Conservation (phyloP, 2,329 filamentous ascomycete species). For the Tolypocladium inflatum region DNA sequence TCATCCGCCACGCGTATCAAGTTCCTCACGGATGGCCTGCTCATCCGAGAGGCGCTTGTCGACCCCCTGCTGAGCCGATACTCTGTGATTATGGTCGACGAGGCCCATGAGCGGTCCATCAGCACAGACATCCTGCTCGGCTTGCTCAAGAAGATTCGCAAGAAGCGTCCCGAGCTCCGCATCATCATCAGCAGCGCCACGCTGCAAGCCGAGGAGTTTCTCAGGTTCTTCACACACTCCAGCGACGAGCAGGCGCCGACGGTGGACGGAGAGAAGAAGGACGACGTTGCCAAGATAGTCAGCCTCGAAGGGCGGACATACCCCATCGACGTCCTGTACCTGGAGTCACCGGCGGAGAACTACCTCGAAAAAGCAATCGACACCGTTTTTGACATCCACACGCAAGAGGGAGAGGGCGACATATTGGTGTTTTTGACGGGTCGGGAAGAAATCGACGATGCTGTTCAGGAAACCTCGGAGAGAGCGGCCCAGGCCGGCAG, state of each 20-base stretch:
- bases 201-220: conserved; percentile 77
- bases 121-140: conserved; percentile 88
- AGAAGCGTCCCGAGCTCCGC: conserved; percentile 68
- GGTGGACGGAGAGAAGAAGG: conserved; percentile 17
- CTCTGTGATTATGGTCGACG: conserved; percentile 94
- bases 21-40: conserved; percentile 86
- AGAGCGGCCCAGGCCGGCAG: conserved; percentile 49
- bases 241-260: conserved; percentile 24
- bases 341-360: conserved; percentile 69
- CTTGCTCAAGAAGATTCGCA: conserved; percentile 81
- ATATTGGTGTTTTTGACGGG: conserved; percentile 89
- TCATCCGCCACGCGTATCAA: conserved; percentile 82
- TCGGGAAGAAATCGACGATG: conserved; percentile 81
- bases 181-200: conserved; percentile 93
- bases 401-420: conserved; percentile 70
- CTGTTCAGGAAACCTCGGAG: conserved; percentile 71
- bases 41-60: conserved; percentile 85
- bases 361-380: conserved; percentile 78
- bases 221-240: conserved; percentile 59
- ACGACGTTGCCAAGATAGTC: conserved; percentile 46
- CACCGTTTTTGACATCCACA: conserved; percentile 81
- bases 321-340: conserved; percentile 78
- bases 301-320: conserved; percentile 82
- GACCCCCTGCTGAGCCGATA: conserved; percentile 87
- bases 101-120: conserved; percentile 88